Evolutionary conservation across 805 yeast genomes (phyloP), one percentile per base, ranked within the genome.

Genomic region (Saccharomycodes ludwigii): DNA sequence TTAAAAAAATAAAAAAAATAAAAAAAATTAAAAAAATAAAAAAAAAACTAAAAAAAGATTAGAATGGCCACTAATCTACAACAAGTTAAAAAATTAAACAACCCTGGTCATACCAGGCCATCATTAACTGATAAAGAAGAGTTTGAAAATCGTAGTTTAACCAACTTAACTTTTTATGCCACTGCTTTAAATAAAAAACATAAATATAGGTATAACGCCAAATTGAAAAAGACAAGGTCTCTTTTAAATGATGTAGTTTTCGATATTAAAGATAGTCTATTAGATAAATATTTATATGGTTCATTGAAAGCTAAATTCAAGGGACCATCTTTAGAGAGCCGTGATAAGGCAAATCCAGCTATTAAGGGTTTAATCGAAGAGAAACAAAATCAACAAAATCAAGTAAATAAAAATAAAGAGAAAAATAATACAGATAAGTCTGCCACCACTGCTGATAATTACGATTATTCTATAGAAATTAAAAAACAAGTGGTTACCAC

Each of bases 241-340:
- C 61, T 68, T 33, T 73, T 73, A 44, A 64, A 66, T 4, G 82
- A 75, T 47, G 59, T 71, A 14, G 59, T 59, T 17, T 72, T 73
- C 41, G 41, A 42, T 15, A 46, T 54, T 6, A 46, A 66, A 20
- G 50, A 66, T 4, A 53, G 68, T 6, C 73, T 77, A 12, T 63
- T 77, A 38, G 86, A 77, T 46, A 56, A 65, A 11, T 38, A 54
- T 12, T 41, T 54, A 13, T 43, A 43, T 24, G 47, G 47, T 29
- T 54, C 52, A 8, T 46, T 45, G 20, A 46, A 43, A 34, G 35
- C 40, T 28, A 34, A 36, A 6, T 52, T 54, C 34, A 39, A 37
- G 18, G 59, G 56, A 9, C 54, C 59, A n/a, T n/a, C n/a, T n/a
- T n/a, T n/a, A n/a, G n/a, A n/a, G n/a, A n/a, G n/a, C n/a, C n/a